Base-by-base conservation (phyloP, 306 rosid species). In the Sphenostylis stenocarpa region DNA sequence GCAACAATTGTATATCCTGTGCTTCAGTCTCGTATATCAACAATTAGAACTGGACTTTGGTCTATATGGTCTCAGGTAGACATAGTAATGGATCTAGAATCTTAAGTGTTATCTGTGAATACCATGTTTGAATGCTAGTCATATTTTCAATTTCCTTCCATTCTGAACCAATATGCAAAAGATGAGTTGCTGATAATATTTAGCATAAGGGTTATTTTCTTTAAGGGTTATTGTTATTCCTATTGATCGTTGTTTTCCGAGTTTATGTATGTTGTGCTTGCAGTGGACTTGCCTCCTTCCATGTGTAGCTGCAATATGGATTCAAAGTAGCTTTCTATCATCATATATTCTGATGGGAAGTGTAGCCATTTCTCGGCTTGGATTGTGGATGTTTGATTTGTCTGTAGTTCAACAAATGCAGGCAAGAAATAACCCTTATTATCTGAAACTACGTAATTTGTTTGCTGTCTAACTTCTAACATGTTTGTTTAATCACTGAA, bases 321-420 rank as follows among this genome's bases (percentile, higher is more conserved):
- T 86, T 24, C 56, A 62, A 56, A 90, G 81, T 24, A 63, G 88
- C 17, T 13, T 47, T 33, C 55, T 51, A 67, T 86, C 97, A 5
- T 83, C 96, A 7, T 87, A 82, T 80, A 70, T 88, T 81, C 82
- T 95, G 75, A 95, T 95, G 96, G 90, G 77, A 15, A 93, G 96
- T 61, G 99, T 95, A 2, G 96, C 94, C 2, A 49, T 83, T 11
- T 95, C 99, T 72, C 85, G 97, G 83, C 97, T 95, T 43, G 99
- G 97, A 43, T 84, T 92, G 82, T 95, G 99, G 99, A 84, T 88
- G 87, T 88, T 92, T 86, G 97, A 95, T 73, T 79, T 95, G 36
- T 82, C 99, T 4, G 89, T 95, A 5, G 89, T 95, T 82, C 97
- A 95, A 52, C 97, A 89, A 81, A 95, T 90, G 96, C 99, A 95